phyloP scores from a whole-genome alignment of 495 filamentous ascomycete species.

The Penicillium cosmopolitanum region DNA sequence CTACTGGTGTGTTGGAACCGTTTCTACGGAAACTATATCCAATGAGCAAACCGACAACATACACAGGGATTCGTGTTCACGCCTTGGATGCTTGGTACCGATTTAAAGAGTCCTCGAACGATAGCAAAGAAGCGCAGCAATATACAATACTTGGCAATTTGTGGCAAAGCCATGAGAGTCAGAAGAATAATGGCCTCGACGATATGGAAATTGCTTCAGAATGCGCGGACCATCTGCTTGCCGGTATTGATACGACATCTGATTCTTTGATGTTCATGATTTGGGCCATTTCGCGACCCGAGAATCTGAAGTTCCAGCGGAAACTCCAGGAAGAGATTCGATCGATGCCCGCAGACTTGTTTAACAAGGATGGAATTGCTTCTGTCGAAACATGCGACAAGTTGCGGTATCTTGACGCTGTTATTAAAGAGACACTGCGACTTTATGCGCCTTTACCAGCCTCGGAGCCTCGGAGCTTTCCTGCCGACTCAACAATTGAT shows the following conservation, averaged over 20 bases:
- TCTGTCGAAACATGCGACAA: slow-evolving; percentile 58
- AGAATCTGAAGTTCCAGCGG: slow-evolving; percentile 30
- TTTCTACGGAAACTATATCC: not conserved
- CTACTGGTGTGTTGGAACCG: not conserved
- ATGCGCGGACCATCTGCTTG: slow-evolving; percentile 16
- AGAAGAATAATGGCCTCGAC: not conserved
- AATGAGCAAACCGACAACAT: slow-evolving; percentile 8
- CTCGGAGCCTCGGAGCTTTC: slow-evolving; percentile 58
- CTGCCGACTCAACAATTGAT: slow-evolving; percentile 26
- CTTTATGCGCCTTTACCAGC: slow-evolving; percentile 69
- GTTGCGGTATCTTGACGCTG: slow-evolving; percentile 67
- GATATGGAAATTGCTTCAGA: slow-evolving; percentile 19
- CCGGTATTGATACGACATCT: slow-evolving; percentile 23
- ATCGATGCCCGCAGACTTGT: not conserved
- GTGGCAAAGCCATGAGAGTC: not conserved
- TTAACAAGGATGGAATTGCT: slow-evolving; percentile 29
- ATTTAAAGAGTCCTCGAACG: slow-evolving; percentile 4
- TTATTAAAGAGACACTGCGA: slow-evolving; percentile 71
- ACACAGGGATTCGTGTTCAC: slow-evolving; percentile 6
- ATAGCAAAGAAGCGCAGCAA: slow-evolving; percentile 7
- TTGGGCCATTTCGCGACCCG: slow-evolving; percentile 35
- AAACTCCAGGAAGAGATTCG: slow-evolving; percentile 29
- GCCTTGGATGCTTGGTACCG: not conserved
- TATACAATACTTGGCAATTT: not conserved
- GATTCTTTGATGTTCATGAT: slow-evolving; percentile 43